Evolutionary conservation across 306 rosid species (phyloP), one percentile per base, ranked within the genome.

Genomic region (Astragalus membranaceus): DNA sequence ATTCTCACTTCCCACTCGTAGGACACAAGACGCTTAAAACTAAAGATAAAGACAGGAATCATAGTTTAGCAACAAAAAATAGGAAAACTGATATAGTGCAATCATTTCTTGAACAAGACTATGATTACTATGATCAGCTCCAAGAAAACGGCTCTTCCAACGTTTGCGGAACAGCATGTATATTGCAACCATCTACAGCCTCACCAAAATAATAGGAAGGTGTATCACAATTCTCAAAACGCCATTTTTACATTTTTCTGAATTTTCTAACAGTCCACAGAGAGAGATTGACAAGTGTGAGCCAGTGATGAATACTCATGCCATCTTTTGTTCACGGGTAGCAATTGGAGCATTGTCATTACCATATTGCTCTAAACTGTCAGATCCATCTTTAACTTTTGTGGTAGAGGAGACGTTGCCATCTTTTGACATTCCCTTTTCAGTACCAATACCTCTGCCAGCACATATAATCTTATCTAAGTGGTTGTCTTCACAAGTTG

Each of bases 301-400:
- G 63, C 16, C n/a, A 64, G 15, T 2, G 57, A 55, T 56, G 44
- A 15, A 69, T 4, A 11, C 32, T 44, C 51, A 46, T 62, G 58
- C 42, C 76, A 47, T 62, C 44, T 16, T 67, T 39, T 68, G 48
- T 59, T 67, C 61, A 41, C 59, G n/a, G 54, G 69, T 39, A 9
- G 66, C 12, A 30, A 17, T 20, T 54, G 47, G 39, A 54, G 47
- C 82, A 62, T n/a, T 42, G 17, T 37, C 64, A 51, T 70, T 51
- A 23, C 57, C n/a, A 0, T 57, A 37, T 47, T n/a, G 8, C 51
- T 29, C 23, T 30, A 4, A 49, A 39, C 32, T 39, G 33, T 46
- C 58, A 3, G 39, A 55, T 43, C 51, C 63, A 26, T 62, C 48
- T 67, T 67, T 35, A 55, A 7, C 48, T 67, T 68, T 69, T 39